Percentiles rank a stretch among this genome's conserved stretches.
These are phyloP conservation scores for Oxyria digyna DNA, from an alignment of 148 eudicot genomes.

Conservation along the genomic window DNA sequence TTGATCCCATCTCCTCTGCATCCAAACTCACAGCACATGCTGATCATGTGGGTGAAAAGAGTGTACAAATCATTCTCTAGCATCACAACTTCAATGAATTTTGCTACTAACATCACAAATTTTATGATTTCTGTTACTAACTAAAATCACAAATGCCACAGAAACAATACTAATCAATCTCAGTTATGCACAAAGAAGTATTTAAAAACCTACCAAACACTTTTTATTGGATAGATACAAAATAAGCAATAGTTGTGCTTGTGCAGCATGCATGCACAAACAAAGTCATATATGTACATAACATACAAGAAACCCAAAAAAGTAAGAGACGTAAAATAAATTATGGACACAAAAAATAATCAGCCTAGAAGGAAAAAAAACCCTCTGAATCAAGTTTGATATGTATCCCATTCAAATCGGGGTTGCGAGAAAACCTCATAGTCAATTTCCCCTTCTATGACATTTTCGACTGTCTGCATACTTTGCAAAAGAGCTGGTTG, in stretches of 20 bases:
- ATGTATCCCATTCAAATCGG: slow-evolving; percentile 78
- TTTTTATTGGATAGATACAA: not conserved
- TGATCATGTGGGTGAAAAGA: too few species aligned
- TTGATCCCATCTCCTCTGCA: too few species aligned
- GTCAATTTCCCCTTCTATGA: slow-evolving; percentile 76
- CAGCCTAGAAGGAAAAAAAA: not conserved
- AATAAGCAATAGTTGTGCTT: not conserved
- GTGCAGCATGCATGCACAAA: not conserved
- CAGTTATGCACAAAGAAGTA: not conserved
- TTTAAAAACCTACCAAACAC: not conserved
- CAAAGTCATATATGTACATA: not conserved
- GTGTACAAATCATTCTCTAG: too few species aligned
- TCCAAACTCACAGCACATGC: not conserved
- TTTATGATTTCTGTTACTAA: too few species aligned
- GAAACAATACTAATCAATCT: not conserved
- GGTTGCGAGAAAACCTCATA: slow-evolving; percentile 87
- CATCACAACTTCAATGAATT: too few species aligned
- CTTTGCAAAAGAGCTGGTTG: slow-evolving; percentile 74
- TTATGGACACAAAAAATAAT: slow-evolving; percentile 8
- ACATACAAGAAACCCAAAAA: not conserved
- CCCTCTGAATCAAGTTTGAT: slow-evolving; percentile 25
- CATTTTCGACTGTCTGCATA: slow-evolving; percentile 59
- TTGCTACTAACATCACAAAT: too few species aligned
- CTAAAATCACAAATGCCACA: not conserved
- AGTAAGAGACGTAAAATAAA: not conserved